These are phyloP conservation scores for Ascochyta fabae DNA, from an alignment of 2,329 filamentous ascomycete genomes.

Conservation along the genomic window DNA sequence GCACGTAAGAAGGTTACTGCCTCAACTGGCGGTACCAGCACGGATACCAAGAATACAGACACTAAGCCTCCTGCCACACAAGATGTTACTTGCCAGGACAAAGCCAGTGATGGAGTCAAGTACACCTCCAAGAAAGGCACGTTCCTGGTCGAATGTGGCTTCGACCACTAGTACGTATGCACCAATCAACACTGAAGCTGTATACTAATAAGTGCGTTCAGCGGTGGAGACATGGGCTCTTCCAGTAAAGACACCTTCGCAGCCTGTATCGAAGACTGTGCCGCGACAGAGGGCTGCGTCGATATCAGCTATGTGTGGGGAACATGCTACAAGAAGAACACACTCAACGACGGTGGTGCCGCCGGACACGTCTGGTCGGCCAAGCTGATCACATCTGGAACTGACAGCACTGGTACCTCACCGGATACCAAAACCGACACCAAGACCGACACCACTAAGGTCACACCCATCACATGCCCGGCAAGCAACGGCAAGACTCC, in stretches of 20 bases:
- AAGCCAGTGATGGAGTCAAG: slow-evolving; percentile 12
- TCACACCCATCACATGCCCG: slow-evolving; percentile 6
- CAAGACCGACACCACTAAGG: not conserved
- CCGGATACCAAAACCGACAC: not conserved
- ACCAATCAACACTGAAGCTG: too few relatives aligned
- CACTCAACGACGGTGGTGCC: slow-evolving; percentile 9
- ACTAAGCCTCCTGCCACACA: not conserved
- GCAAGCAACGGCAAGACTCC: slow-evolving; percentile 9
- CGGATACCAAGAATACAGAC: not conserved
- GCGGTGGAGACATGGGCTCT: slow-evolving; percentile 11
- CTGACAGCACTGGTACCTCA: slow-evolving; percentile 1
- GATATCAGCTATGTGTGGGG: slow-evolving; percentile 14
- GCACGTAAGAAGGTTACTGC: slow-evolving; percentile 13
- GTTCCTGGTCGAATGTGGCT: slow-evolving; percentile 12
- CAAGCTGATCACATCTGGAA: slow-evolving; percentile 3
- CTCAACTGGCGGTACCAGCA: not conserved
- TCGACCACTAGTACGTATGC: slow-evolving; percentile 7
- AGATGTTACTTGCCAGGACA: slow-evolving; percentile 9
- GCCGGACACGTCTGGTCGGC: slow-evolving; percentile 14
- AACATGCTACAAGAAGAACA: slow-evolving; percentile 12
- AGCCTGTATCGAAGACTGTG: slow-evolving; percentile 15
- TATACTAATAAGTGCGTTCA: not conserved
- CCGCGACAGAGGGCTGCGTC: slow-evolving; percentile 10
- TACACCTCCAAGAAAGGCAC: slow-evolving; percentile 12
- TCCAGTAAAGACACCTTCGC: slow-evolving; percentile 9